Evolutionary conservation across 1,139 yeast genomes (phyloP).

Genomic region (Blastobotrys arbuscula): DNA sequence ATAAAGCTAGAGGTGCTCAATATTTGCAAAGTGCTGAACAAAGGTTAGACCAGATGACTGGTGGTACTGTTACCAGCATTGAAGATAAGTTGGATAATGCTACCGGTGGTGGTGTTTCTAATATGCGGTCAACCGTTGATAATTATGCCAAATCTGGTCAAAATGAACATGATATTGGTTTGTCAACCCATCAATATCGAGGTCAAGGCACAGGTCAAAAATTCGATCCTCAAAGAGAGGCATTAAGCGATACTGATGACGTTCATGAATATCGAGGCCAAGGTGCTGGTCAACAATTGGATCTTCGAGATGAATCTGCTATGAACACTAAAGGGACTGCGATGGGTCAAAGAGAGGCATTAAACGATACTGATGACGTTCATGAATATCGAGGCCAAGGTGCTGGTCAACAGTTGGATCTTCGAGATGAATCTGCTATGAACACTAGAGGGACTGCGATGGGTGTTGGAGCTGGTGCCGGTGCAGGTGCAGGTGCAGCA

Average conservation of each 20-base stretch:
- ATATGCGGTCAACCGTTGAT: not conserved
- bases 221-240: not conserved
- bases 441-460: not conserved
- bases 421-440: not conserved
- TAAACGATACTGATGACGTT: not conserved
- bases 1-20: not conserved
- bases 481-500: not conserved
- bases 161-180: not conserved
- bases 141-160: not conserved
- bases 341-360: not conserved
- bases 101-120: slow-evolving; percentile 4
- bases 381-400: not conserved
- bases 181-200: not conserved
- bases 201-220: not conserved
- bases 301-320: too few relatives aligned
- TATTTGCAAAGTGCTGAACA: not conserved
- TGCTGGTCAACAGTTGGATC: not conserved
- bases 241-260: not conserved
- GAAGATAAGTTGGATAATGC: slow-evolving; percentile 2
- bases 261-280: not conserved
- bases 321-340: not conserved
- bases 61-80: slow-evolving; percentile 1
- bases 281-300: not conserved
- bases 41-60: slow-evolving; percentile 2
- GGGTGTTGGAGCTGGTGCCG: not conserved